These are phyloP conservation scores for Emericellopsis atlantica DNA, from an alignment of 2,329 filamentous ascomycete species.

Conservation along the genomic window DNA sequence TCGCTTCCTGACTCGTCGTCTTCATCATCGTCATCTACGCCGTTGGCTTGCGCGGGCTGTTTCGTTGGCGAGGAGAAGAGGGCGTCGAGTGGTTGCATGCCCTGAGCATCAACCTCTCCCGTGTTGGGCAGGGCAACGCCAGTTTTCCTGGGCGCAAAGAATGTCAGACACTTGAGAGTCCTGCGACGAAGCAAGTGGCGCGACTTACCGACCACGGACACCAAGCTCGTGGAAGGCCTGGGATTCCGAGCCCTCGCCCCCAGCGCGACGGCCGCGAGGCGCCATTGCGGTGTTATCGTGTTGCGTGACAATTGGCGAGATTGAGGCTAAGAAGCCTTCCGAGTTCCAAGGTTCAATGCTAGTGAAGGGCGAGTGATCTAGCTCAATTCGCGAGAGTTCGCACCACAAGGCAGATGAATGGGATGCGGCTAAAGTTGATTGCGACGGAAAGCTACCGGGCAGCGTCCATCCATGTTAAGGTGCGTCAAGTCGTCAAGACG, in stretches of 20 bases:
- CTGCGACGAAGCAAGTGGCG: not conserved
- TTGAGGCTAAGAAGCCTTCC: too few species aligned
- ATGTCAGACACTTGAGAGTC: not conserved
- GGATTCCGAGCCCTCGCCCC: conserved; percentile 14
- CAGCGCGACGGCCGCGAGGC: conserved; percentile 16
- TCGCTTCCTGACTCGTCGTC: conserved; percentile 24
- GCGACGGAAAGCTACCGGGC: too few species aligned
- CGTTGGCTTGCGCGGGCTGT: conserved; percentile 13
- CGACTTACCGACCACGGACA: conserved; percentile 23
- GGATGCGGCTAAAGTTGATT: too few species aligned
- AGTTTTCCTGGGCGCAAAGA: conserved; percentile 57
- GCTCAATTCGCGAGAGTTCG: not conserved
- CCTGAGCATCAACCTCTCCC: conserved; percentile 77
- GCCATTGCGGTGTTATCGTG: conserved; percentile 13
- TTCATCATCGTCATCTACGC: conserved; percentile 3
- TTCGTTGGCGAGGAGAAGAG: conserved; percentile 83
- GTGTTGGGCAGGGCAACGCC: conserved; percentile 70
- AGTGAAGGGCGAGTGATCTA: too few species aligned
- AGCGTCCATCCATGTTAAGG: too few species aligned
- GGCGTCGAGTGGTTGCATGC: conserved; percentile 75
- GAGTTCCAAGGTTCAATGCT: too few species aligned
- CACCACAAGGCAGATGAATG: not conserved
- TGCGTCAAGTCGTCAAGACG: too few species aligned
- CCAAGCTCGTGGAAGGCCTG: conserved; percentile 21
- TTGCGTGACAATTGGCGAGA: too few species aligned